Evolutionary conservation across 495 filamentous ascomycete species (phyloP).

Genomic region (Hypoxylon fuscum): DNA sequence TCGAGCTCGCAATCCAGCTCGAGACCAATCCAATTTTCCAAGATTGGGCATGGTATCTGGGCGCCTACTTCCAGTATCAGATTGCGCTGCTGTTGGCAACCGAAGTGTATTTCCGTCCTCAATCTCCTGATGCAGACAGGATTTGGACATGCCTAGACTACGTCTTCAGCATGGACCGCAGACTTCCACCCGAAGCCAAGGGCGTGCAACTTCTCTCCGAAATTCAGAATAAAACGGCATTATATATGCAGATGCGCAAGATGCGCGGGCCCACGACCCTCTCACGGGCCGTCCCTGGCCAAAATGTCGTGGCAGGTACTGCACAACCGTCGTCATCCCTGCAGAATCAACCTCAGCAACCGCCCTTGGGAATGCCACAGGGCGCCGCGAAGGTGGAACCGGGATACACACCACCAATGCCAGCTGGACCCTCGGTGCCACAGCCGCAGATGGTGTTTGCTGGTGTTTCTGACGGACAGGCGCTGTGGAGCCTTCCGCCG

Average conservation of each 20-base stretch:
- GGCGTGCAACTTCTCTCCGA: slow-evolving; percentile 51
- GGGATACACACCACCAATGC: slow-evolving; percentile 30
- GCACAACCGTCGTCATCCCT: slow-evolving; percentile 22
- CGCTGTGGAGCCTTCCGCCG: slow-evolving; percentile 53
- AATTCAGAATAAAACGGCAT: slow-evolving; percentile 50
- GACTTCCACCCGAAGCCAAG: slow-evolving; percentile 54
- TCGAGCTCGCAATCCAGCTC: slow-evolving; percentile 68
- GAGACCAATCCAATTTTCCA: slow-evolving; percentile 63
- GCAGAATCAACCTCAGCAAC: slow-evolving; percentile 7
- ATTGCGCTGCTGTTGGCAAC: slow-evolving; percentile 62
- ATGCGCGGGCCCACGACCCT: slow-evolving; percentile 55
- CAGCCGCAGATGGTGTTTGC: slow-evolving; percentile 53
- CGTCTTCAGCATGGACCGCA: slow-evolving; percentile 68
- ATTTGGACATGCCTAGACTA: slow-evolving; percentile 78
- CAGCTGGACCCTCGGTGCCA: slow-evolving; percentile 15
- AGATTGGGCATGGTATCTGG: slow-evolving; percentile 65
- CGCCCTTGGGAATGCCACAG: slow-evolving; percentile 5
- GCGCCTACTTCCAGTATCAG: slow-evolving; percentile 65
- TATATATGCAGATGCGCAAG: slow-evolving; percentile 56
- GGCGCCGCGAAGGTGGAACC: slow-evolving; percentile 26
- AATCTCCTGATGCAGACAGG: slow-evolving; percentile 62
- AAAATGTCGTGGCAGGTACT: slow-evolving; percentile 53
- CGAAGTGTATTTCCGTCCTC: slow-evolving; percentile 64
- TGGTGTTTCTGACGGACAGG: slow-evolving; percentile 57
- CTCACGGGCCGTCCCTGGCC: slow-evolving; percentile 45